Base-by-base conservation (phyloP, 768 basidiomycete species). In the Collybia sp. region DNA sequence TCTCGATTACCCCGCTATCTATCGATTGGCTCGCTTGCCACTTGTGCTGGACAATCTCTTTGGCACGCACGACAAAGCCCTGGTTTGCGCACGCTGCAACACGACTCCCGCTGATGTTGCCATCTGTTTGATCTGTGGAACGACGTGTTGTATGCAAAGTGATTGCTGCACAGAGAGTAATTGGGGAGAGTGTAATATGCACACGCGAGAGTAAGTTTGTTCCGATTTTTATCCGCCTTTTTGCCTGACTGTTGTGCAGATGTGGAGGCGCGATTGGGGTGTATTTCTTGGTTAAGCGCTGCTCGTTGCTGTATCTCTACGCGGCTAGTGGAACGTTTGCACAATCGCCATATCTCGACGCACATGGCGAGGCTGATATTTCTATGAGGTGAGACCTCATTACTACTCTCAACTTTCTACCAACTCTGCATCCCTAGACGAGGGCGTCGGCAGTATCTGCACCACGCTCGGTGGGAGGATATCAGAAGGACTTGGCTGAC, bases 161-260 rank as follows among this genome's bases (percentile, higher is more conserved):
- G 85, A 93, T 51, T 99, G 96, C 58, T 99, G 96, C 61, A 70
- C 74, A 53, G 92, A 93, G 51, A 55, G 64, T 42, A 75, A 82
- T 20, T 80, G 83, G 36, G 96, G 95, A 20, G 95, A 99, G 59
- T 97, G 94, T 62, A 99, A 97, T 61, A 80, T 88, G 74, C 96
- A 98, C 60, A 89, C 86, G 42, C 76, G 93, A 76, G 87, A 90
- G 95, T 96, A 59, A 59, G 93, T 83, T 6, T 30, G 30, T 45
- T 47, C 25, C 39, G 30, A 37, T 25, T 42, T 43, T 53, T n/a
- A 38, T 18, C 30, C 19, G 16, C 35, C 16, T 6, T 16, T 33
- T 43, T 19, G 18, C 45, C 52, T 30, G 50, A 44, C 13, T 35
- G 37, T 45, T 40, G 36, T 42, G 11, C 53, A 97, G 95, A 46